Base-by-base conservation (phyloP, 495 filamentous ascomycete genomes). In the Penicillium chermesinum region DNA sequence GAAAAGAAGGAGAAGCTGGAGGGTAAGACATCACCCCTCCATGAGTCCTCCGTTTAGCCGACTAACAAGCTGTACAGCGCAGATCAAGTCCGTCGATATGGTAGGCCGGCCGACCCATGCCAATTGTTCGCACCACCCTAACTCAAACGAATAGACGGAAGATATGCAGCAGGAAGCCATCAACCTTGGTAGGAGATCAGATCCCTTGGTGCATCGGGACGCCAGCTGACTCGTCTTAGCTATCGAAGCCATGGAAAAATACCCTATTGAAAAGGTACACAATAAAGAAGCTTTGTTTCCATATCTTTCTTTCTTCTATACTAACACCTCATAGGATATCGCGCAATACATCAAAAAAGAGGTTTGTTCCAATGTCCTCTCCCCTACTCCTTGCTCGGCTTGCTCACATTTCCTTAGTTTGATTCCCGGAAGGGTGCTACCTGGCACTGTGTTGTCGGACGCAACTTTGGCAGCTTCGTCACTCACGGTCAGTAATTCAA, bases 401-500 rank as follows among this genome's bases (percentile, higher is more conserved):
- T 52, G 12, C 37, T 49, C 44, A 70, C 60, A 58, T 46, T 20
- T 21, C 34, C 44, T 49, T 58, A 95, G 88, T 93, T 95, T 57
- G 88, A 95, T 65, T 83, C 83, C 48, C 81, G 89, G 59, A 95
- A 91, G 74, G 89, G 91, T 19, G 87, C 89, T 50, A 95, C 88
- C 57, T 96, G 93, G 93, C 93, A 99, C 70, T 97, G 94, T 70
- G 96, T 99, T 50, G 93, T 97, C 9, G 93, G 93, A 34, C 80
- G 94, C 46, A 97, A 99, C 76, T 99, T 97, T 67, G 93, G 93
- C 58, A 96, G 91, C 72, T 99, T 96, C 57, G 94, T 99, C 36
- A 99, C 93, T 19, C 93, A 99, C 61, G 93, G 91, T 95, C 80
- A 49, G 77, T 52, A 16, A 12, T 16, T 5, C 35, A 22, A 19